Base-by-base conservation (phyloP, 257 asterid genomes). In the Haberlea rhodopensis region DNA sequence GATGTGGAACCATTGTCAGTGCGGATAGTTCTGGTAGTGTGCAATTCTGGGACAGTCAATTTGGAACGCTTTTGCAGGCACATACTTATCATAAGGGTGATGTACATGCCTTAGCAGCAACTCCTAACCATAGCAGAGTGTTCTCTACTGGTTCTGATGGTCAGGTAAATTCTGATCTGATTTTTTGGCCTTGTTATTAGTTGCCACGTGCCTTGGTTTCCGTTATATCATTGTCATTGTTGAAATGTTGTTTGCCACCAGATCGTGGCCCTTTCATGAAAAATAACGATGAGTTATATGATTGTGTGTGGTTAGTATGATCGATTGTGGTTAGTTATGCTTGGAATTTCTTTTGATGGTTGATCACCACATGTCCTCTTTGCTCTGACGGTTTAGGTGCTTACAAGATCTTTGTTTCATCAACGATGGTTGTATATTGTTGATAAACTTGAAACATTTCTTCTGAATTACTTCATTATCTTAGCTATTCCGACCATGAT, bases 101-200 rank as follows among this genome's bases (percentile, higher is more conserved):
- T 56, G 97, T 86, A 57, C 88, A 83, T 74, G 89, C 99, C 49
- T 79, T 94, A 66, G 95, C 92, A 11, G 88, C 96, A 40, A 74
- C 96, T 32, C 97, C 96, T 62, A 85, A 80, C 75, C 96, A 94
- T 67, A 82, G 72, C 69, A 76, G 92, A 78, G 97, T 90, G 27
- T 94, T 86, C 65, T 91, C 97, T 76, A 87, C 91, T 65, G 97
- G 97, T 66, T 85, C 97, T 62, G 99, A 90, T 78, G 99, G 99
- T 68, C 96, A 90, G 99, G 96, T 94, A 86, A 55, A 56, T 61
- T 20, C 22, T 64, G 26, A 46, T 69, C 57, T 53, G 20, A 19
- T 40, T 22, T 60, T 9, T 24, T 27, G 18, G 32, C 26, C 53
- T 27, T 16, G 51, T 28, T 70, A 23, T 20, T 28, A 28, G 8